These are phyloP conservation scores for Mycena filopes DNA, from an alignment of 768 basidiomycete genomes.

Conservation along the genomic window DNA sequence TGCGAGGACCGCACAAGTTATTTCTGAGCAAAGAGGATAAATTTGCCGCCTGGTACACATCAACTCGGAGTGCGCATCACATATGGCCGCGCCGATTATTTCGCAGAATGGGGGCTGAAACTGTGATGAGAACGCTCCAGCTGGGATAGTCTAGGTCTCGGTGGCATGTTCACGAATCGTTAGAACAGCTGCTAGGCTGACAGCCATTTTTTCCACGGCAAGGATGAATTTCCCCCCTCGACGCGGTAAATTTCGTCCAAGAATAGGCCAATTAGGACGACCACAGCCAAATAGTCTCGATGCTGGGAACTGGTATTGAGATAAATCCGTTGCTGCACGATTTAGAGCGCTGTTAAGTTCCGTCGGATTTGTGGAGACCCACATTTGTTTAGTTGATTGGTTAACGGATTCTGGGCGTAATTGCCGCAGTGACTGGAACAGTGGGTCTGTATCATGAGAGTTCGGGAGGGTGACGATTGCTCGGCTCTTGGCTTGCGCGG, in stretches of 20 bases:
- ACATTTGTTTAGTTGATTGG: no score
- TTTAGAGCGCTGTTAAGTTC: no score
- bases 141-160: no score
- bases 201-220: not conserved
- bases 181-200: no score
- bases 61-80: not conserved
- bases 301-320: not conserved
- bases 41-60: not conserved
- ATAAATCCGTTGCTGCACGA: not conserved
- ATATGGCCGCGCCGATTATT: not conserved
- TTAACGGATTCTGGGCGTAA: no score
- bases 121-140: no score
- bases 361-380: no score
- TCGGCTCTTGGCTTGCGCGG: no score
- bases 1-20: not conserved
- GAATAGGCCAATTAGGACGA: not conserved
- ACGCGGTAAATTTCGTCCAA: not conserved
- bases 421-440: no score
- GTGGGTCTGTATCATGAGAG: no score
- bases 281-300: not conserved
- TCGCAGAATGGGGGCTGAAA: not conserved
- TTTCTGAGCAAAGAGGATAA: not conserved
- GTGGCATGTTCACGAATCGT: not conserved
- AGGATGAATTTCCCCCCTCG: not conserved
- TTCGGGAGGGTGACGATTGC: no score